Conservation (phyloP, 345 rosid genomes). For the Brassica carinata region DNA sequence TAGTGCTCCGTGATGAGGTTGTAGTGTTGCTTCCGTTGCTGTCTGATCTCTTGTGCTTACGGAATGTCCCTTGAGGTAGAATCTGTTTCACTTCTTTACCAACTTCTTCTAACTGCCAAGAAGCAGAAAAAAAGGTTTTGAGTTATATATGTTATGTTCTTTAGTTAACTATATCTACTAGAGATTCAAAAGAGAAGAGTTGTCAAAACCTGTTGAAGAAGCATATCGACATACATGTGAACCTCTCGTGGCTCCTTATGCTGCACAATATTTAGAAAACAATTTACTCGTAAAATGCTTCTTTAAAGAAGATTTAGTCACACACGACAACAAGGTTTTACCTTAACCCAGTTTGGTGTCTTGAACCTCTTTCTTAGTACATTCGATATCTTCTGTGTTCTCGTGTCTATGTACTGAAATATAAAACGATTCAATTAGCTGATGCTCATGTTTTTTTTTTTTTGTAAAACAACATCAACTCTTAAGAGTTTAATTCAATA, state of each 20-base stretch:
- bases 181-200: slow-evolving; percentile 15
- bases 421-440: slow-evolving; percentile 23
- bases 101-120: slow-evolving; percentile 64
- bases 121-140: not conserved
- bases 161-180: not conserved
- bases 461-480: slow-evolving; percentile 9
- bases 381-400: slow-evolving; percentile 80
- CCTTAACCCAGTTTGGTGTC: slow-evolving; percentile 99
- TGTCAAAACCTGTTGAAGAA: slow-evolving; percentile 80
- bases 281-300: slow-evolving; percentile 20
- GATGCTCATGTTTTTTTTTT: slow-evolving; percentile 1
- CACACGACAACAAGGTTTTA: slow-evolving; percentile 35
- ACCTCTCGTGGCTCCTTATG: slow-evolving; percentile 99
- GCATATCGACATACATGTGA: slow-evolving; percentile 94
- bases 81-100: slow-evolving; percentile 81
- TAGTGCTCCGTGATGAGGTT: slow-evolving; percentile 80
- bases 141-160: slow-evolving; percentile 5
- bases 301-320: slow-evolving; percentile 9
- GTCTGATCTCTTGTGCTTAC: slow-evolving; percentile 83
- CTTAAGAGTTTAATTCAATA: slow-evolving; percentile 41
- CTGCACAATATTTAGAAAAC: slow-evolving; percentile 52
- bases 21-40: slow-evolving; percentile 88
- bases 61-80: slow-evolving; percentile 71
- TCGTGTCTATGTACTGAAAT: slow-evolving; percentile 74
- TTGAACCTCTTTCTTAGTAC: slow-evolving; percentile 89